These are phyloP conservation scores for Podaxis sp. DNA, from an alignment of 768 basidiomycete genomes.

Conservation along the genomic window DNA sequence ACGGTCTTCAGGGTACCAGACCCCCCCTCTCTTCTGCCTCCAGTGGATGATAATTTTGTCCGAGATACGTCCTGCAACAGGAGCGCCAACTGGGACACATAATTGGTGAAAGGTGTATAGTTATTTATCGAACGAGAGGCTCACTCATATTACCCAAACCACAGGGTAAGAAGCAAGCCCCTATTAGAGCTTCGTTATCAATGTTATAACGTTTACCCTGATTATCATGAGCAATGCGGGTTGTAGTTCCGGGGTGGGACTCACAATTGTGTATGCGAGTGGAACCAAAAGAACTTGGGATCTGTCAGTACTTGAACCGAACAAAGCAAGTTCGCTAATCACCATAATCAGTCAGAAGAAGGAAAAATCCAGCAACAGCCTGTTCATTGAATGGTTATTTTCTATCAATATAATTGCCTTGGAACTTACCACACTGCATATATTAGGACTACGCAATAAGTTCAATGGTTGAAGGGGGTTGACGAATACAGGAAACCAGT, in stretches of 20 bases:
- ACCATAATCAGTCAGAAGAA: conserved; percentile 41
- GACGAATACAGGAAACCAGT: conserved; percentile 40
- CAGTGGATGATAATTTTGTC: conserved; percentile 52
- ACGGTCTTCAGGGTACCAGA: conserved; percentile 71
- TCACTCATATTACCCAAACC: conserved; percentile 60
- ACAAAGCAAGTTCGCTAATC: conserved; percentile 23
- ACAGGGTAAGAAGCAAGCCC: conserved; percentile 57
- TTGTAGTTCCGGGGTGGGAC: background rate
- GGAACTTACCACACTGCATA: background rate
- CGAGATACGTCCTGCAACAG: conserved; percentile 57
- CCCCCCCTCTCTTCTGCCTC: conserved; percentile 48
- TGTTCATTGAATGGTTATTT: background rate
- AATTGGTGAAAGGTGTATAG: background rate
- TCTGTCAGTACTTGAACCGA: conserved; percentile 41
- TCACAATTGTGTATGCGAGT: conserved; percentile 31
- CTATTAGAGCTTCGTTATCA: conserved; percentile 53
- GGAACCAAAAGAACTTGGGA: conserved; percentile 2
- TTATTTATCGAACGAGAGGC: conserved; percentile 20
- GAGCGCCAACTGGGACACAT: conserved; percentile 50
- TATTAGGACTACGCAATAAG: conserved; percentile 45
- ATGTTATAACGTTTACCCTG: conserved; percentile 61
- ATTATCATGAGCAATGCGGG: too few species aligned
- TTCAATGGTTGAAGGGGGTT: conserved; percentile 58
- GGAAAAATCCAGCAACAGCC: conserved; percentile 33
- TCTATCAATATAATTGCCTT: background rate